phyloP scores from a whole-genome alignment of 805 yeast genomes.

The Lipomyces sp. region DNA sequence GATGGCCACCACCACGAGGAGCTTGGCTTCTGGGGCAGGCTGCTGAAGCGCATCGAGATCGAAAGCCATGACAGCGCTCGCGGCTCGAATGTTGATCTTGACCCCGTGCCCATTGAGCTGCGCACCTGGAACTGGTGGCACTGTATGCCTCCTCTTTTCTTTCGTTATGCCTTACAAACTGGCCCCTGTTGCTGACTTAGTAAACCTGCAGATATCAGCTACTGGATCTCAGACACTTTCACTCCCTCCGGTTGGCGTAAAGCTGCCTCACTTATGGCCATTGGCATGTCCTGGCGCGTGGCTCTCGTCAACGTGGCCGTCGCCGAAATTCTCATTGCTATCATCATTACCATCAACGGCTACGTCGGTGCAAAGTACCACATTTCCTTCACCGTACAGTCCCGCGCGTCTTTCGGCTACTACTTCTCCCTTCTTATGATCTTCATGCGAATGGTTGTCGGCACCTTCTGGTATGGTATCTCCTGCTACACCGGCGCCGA shows the following conservation, averaged over 20 bases:
- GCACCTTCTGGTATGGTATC: conserved; percentile 83
- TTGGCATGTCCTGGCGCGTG: conserved; percentile 27
- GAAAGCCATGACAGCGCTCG: conserved; percentile 1
- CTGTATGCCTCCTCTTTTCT: conserved; percentile 1
- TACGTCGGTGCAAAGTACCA: conserved; percentile 80
- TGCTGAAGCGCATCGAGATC: conserved; percentile 13
- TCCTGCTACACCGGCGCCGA: conserved; percentile 84
- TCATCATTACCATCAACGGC: conserved; percentile 65
- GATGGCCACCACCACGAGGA: too few species aligned
- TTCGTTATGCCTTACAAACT: too few species aligned
- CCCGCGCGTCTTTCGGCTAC: conserved; percentile 75
- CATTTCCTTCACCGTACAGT: conserved; percentile 77
- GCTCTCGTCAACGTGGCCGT: conserved; percentile 25
- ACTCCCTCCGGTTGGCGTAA: conserved; percentile 27
- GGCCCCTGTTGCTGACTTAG: neutral
- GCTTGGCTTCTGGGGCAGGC: conserved; percentile 5
- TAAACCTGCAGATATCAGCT: conserved; percentile 6
- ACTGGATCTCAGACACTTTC: conserved; percentile 26
- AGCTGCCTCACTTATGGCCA: conserved; percentile 26
- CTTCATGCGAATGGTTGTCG: conserved; percentile 81
- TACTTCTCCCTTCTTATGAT: conserved; percentile 73
- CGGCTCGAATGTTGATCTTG: conserved; percentile 20
- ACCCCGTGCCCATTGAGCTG: conserved; percentile 25
- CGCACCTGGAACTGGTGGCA: conserved; percentile 29
- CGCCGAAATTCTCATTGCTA: conserved; percentile 50